phyloP scores from a whole-genome alignment of 2,329 filamentous ascomycete species.

The Pleurostoma richardsiae region DNA sequence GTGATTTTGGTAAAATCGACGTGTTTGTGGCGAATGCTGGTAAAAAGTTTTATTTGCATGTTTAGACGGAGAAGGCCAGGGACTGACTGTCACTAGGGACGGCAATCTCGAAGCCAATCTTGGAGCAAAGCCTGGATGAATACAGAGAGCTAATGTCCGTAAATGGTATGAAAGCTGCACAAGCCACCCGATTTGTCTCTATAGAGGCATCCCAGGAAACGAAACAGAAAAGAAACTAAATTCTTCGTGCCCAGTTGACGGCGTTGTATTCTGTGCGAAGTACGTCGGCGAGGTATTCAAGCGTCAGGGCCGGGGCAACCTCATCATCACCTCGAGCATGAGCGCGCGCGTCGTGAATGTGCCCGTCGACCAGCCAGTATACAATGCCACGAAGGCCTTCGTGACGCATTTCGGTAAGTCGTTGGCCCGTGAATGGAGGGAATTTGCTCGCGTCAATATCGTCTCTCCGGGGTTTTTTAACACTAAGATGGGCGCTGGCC shows the following conservation, averaged over 20 bases:
- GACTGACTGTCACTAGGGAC: slow-evolving; percentile 16
- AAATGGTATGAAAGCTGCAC: slow-evolving; percentile 21
- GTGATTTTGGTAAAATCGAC: slow-evolving; percentile 36
- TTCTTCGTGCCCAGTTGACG: slow-evolving; percentile 29
- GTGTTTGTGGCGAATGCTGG: slow-evolving; percentile 38
- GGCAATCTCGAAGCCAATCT: slow-evolving; percentile 47
- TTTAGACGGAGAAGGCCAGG: no score
- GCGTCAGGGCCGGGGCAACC: slow-evolving; percentile 36
- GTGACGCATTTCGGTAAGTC: slow-evolving; percentile 51
- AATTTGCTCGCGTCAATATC: slow-evolving; percentile 8
- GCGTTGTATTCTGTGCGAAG: slow-evolving; percentile 37
- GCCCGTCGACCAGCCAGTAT: slow-evolving; percentile 48
- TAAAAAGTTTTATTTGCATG: no score
- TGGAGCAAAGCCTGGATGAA: slow-evolving; percentile 47
- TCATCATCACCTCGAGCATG: slow-evolving; percentile 49
- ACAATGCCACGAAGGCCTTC: slow-evolving; percentile 52
- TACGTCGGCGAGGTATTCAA: slow-evolving; percentile 36
- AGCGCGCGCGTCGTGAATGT: slow-evolving; percentile 46
- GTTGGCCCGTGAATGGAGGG: slow-evolving; percentile 42
- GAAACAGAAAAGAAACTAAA: no score
- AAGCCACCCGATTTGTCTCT: no score
- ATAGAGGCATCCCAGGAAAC: no score
- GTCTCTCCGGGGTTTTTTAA: slow-evolving; percentile 36
- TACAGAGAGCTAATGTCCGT: slow-evolving; percentile 48
- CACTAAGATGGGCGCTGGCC: slow-evolving; percentile 47